Base-by-base conservation (phyloP, 306 rosid genomes). In the Purshia tridentata region DNA sequence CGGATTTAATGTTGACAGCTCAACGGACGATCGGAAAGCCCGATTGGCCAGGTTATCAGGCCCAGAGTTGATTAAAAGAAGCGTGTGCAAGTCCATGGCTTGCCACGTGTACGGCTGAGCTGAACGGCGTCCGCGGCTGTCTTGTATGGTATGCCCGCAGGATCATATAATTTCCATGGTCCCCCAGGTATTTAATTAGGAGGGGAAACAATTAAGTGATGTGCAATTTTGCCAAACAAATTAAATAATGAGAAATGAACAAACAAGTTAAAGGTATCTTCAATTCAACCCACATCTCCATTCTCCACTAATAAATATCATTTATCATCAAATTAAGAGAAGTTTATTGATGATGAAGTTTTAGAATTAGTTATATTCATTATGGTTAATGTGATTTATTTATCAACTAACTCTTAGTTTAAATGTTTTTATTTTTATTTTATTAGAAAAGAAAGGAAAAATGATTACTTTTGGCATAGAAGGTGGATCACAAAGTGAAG, bases 1-100 rank as follows among this genome's bases (percentile, higher is more conserved):
- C 18, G n/a, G 53, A 77, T 42, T 75, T 39, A 72, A 81, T 53
- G 77, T 47, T 8, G 83, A 72, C 86, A 65, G 77, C 81, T 60
- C 78, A 76, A 39, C 80, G 23, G 8, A 67, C 35, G 37, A 42
- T 37, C 8, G 4, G 16, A 1, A 19, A 3, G 9, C 65, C 4
- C 3, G 53, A 65, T 19, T 35, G 20, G 62, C 44, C 59, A 15
- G 1, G 9, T 2, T 57, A 62, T 35, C 23, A 48, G 60, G 71
- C 49, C 47, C 77, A 72, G 23, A 6, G 2, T 29, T 29, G 18
- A n/a, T 72, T 37, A 5, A 47, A 47, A 39, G 35, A 41, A 9
- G 2, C 44, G 6, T 6, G 70, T 42, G 29, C 22, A 42, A 46
- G 13, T 72, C 68, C 76, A 66, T 16, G 4, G 10, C 1, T 3